Evolutionary conservation across 495 filamentous ascomycete genomes (phyloP), one percentile per base, ranked within the genome.

Genomic region (Hypoxylon cercidicola): DNA sequence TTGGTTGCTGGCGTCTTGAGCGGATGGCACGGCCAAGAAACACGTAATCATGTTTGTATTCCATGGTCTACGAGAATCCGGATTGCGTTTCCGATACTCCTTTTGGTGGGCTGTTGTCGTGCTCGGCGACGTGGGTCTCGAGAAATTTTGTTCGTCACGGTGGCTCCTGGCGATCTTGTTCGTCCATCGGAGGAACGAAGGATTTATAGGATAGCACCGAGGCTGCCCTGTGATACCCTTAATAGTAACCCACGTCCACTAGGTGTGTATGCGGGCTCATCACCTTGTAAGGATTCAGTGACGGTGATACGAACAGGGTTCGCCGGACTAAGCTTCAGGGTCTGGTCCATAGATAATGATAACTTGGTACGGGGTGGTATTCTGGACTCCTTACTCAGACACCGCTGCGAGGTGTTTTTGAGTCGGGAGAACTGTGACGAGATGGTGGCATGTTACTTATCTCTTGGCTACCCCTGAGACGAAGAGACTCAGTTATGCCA

Each of bases 211-310:
- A 15, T 25, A 34, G 48, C 39, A 19, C 39, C 16, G 18, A 30
- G n/a, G 6, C 5, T 30, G 18, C 12, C 1, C 23, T 20, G 11
- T 21, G 25, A 54, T 46, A 34, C 25, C 49, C 15, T 16, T 16
- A 23, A 21, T 63, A 59, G 59, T 55, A 19, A 8, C 49, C 35
- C 59, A 50, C 15, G 49, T 58, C 15, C 3, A 16, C 21, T 23
- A 52, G 25, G 34, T 25, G 39, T 60, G 44, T 44, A 19, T 16
- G 16, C 16, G 23, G 21, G 11, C 37, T 49, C 23, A 12, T 44
- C 56, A 21, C 43, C 32, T 45, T 23, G 19, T 44, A 40, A 5
- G 4, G 32, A 19, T 28, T 55, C 28, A 16, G 19, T 43, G 21
- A 12, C 30, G 19, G 19, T 43, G 21, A 13, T 45, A 40, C 10